Evolutionary conservation across 495 filamentous ascomycete genomes (phyloP), one percentile per base, ranked within the genome.

Genomic region (Aspergillus bertholletiae): DNA sequence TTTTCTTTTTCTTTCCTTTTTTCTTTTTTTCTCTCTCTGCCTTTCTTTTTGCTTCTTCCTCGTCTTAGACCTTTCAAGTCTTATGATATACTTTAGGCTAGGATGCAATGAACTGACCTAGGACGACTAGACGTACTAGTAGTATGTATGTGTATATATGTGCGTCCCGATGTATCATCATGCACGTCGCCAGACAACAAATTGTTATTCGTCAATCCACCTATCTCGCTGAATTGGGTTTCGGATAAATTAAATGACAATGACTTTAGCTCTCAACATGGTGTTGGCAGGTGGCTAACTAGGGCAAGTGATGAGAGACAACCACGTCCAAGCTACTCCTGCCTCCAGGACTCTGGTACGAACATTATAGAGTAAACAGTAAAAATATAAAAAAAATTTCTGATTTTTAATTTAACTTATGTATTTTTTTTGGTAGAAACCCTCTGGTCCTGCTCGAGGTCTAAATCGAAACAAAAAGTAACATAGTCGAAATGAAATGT

Each of bases 391-490:
- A n/a, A n/a, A n/a, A n/a, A n/a, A n/a, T n/a, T n/a, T n/a, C n/a
- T n/a, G 34, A 7, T 43, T 43, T 18, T 3, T 43, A 1, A 18
- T 21, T 21, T 18, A 5, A 5, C 45, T 53, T 8, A n/a, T 32
- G 17, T 34, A 28, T 53, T 30, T 18, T 54, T n/a, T 54, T 48
- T 27, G n/a, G n/a, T n/a, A 4, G 3, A 18, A 49, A 32, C 22
- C 34, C 23, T 24, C 35, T 37, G 8, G 24, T 49, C 27, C 46
- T 34, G 46, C n/a, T 49, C 2, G 46, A 24, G 46, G 34, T 23
- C 21, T 35, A 26, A 60, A 66, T 59, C 24, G 53, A 49, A 52
- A 20, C 26, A 51, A 55, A 48, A 53, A 22, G 39, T 37, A 26
- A 35, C 18, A 51, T n/a, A 30, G 30, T 40, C 26, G 28, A 35